Conservation (phyloP, 2,329 filamentous ascomycete genomes). For the Alternaria dauci region DNA sequence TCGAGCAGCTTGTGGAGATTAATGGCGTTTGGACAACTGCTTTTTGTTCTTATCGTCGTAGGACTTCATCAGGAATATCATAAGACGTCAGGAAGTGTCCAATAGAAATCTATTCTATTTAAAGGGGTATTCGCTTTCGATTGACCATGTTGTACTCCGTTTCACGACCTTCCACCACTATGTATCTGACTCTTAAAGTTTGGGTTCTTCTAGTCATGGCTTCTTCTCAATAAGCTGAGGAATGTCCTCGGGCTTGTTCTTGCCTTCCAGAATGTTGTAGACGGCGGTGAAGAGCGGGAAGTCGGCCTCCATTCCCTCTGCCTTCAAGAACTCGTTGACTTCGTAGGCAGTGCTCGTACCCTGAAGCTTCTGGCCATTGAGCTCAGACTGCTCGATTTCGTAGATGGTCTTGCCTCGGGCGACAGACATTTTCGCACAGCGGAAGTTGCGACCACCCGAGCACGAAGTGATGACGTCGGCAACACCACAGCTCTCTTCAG, state of each 20-base stretch:
- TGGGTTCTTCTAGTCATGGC: constrained; percentile 14
- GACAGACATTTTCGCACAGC: constrained; percentile 88
- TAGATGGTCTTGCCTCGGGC: constrained; percentile 80
- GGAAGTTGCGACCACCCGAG: constrained; percentile 90
- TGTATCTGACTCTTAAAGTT: neutral
- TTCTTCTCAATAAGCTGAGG: constrained; percentile 67
- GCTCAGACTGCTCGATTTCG: constrained; percentile 86
- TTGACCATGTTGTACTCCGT: neutral
- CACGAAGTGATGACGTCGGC: constrained; percentile 96
- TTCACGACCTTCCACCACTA: neutral
- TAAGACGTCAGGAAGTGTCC: neutral
- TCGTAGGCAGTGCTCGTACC: constrained; percentile 91
- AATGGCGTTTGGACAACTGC: neutral
- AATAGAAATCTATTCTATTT: constrained; percentile 12
- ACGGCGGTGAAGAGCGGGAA: constrained; percentile 95
- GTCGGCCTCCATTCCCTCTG: constrained; percentile 76
- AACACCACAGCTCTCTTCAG: constrained; percentile 94
- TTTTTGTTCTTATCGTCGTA: neutral
- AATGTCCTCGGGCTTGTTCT: constrained; percentile 80
- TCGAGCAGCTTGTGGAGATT: neutral
- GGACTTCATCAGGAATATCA: neutral
- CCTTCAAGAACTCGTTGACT: constrained; percentile 87
- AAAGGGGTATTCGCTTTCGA: constrained; percentile 12
- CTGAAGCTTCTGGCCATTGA: constrained; percentile 97
- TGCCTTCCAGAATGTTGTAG: constrained; percentile 78